Evolutionary conservation across 768 basidiomycete species (phyloP).

Genomic region (Pleurotus citrinopileatus): DNA sequence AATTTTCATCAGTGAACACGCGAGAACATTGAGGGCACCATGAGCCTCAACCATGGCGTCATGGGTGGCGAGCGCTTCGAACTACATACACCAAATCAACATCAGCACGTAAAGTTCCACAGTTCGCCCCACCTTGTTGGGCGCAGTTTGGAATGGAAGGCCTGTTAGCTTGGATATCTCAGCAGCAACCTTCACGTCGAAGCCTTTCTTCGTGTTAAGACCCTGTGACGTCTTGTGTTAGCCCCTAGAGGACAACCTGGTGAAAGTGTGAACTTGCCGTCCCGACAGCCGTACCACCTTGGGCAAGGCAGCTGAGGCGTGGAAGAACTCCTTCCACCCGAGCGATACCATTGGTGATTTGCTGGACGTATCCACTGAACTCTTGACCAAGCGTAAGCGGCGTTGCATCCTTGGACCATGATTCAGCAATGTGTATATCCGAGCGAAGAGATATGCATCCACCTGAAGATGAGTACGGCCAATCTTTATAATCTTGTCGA

Average conservation of each 20-base stretch:
- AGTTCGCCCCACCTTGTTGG: constrained; percentile 75
- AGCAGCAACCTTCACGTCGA: constrained; percentile 90
- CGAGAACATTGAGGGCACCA: constrained; percentile 93
- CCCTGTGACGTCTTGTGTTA: constrained; percentile 51
- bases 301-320: constrained; percentile 85
- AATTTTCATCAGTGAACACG: constrained; percentile 99
- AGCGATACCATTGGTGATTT: constrained; percentile 86
- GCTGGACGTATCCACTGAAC: constrained; percentile 97
- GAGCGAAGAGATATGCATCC: not conserved
- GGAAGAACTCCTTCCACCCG: constrained; percentile 81
- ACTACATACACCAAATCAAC: constrained; percentile 43
- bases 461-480: constrained; percentile 95
- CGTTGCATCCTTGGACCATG: constrained; percentile 76
- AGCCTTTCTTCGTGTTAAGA: constrained; percentile 94
- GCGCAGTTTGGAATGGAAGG: constrained; percentile 90
- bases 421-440: constrained; percentile 6
- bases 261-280: constrained; percentile 58
- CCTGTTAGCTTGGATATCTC: constrained; percentile 93
- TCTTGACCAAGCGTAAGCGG: constrained; percentile 98
- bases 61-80: constrained; percentile 96
- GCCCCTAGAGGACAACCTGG: not conserved
- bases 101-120: not conserved
- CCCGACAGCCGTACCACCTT: constrained; percentile 98
- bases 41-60: constrained; percentile 98
- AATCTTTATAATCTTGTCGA: constrained; percentile 95